Evolutionary conservation across 2,329 filamentous ascomycete genomes (phyloP).

Genomic region (Aspergillus luchuensis): DNA sequence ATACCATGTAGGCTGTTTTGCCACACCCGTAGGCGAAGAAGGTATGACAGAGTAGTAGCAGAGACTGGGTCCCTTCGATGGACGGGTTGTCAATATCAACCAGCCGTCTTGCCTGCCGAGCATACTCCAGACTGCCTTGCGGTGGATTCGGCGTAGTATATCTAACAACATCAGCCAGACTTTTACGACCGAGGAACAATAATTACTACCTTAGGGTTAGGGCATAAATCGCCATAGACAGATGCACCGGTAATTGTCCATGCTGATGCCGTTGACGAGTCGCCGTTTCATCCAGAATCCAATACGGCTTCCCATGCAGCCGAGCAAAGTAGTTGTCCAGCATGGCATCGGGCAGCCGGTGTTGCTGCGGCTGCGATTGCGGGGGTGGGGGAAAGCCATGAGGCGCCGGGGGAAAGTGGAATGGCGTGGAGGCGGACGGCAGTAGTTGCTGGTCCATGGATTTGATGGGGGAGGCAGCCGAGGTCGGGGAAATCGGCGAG

Average conservation of each 20-base stretch:
- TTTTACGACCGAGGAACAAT: constrained; percentile 23
- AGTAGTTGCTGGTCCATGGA: constrained; percentile 16
- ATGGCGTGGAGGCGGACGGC: constrained; percentile 9
- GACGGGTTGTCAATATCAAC: constrained; percentile 80
- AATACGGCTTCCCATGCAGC: constrained; percentile 79
- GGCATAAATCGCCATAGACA: constrained; percentile 58
- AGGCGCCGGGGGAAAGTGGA: constrained; percentile 2
- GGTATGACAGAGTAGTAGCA: constrained; percentile 73
- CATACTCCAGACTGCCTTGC: constrained; percentile 71
- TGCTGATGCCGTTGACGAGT: constrained; percentile 71
- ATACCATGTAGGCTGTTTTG: constrained; percentile 83
- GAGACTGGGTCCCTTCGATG: constrained; percentile 73
- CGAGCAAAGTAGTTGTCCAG: constrained; percentile 78
- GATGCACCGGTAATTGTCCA: constrained; percentile 60
- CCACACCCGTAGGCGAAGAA: constrained; percentile 77
- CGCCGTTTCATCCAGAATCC: constrained; percentile 75
- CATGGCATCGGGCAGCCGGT: constrained; percentile 61
- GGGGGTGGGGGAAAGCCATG: constrained; percentile 43
- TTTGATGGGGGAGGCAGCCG: constrained; percentile 48
- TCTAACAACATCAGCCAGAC: constrained; percentile 48
- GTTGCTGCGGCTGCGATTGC: constrained; percentile 25
- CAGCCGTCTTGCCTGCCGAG: constrained; percentile 66
- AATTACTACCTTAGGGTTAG: constrained; percentile 46
- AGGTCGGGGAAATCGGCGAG: constrained; percentile 44
- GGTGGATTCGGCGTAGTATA: constrained; percentile 72